Evolutionary conservation across 2,329 filamentous ascomycete genomes (phyloP).

Genomic region (Biscogniauxia marginata): DNA sequence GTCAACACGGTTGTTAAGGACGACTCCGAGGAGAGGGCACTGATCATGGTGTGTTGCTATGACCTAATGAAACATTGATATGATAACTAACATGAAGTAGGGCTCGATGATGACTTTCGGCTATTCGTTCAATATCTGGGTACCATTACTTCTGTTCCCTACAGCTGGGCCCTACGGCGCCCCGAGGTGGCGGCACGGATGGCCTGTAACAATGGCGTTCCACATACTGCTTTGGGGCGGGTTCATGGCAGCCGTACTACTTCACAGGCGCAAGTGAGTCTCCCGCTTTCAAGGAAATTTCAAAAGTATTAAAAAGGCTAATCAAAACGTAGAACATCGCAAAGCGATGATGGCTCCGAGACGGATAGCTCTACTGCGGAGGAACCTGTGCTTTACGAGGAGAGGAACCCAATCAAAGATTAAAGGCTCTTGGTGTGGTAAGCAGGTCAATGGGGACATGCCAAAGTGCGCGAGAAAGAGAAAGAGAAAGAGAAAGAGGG

Average conservation of each 20-base stretch:
- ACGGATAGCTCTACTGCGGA: not conserved
- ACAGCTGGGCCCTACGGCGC: conserved; percentile 41
- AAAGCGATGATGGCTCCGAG: not conserved
- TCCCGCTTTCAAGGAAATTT: not conserved
- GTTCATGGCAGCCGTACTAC: conserved; percentile 37
- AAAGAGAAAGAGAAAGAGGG: too few species aligned
- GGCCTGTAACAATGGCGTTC: conserved; percentile 47
- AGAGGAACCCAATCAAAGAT: not conserved
- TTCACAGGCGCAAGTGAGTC: conserved; percentile 32
- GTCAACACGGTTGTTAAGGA: conserved; percentile 43
- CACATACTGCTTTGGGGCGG: conserved; percentile 43
- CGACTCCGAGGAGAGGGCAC: conserved; percentile 39
- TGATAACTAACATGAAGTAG: conserved; percentile 20
- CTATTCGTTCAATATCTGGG: conserved; percentile 46
- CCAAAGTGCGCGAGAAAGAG: too few species aligned
- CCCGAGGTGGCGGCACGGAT: conserved; percentile 48
- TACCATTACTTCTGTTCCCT: conserved; percentile 42
- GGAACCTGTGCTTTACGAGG: not conserved
- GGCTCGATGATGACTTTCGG: conserved; percentile 47
- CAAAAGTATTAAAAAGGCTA: not conserved
- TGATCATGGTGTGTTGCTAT: conserved; percentile 32
- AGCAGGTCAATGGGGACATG: too few species aligned
- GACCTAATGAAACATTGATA: not conserved
- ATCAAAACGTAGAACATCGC: not conserved
- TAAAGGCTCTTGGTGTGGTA: not conserved